Percentiles rank a stretch among this genome's conserved stretches.
Conservation (phyloP, 2,329 filamentous ascomycete genomes). For the Calonectria crousiana region DNA sequence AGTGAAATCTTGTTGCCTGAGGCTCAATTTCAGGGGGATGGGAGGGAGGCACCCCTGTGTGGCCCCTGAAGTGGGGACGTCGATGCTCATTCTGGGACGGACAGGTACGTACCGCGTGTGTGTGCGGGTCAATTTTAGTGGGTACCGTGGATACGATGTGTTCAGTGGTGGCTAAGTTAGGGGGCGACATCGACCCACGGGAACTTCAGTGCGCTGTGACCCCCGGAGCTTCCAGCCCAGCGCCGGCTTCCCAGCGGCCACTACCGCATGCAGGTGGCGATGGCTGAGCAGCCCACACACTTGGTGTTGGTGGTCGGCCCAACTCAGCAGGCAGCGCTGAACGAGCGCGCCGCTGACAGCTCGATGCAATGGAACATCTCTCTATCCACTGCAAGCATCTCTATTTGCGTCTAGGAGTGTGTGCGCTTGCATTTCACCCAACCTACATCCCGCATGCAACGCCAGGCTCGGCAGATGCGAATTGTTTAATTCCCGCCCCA, state of each 20-base stretch:
- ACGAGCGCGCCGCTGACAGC: background rate
- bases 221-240: constrained; percentile 3
- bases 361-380: background rate
- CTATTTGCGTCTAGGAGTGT: background rate
- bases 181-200: constrained; percentile 26
- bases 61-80: constrained; percentile 20
- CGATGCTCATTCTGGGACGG: constrained; percentile 10
- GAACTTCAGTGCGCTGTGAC: constrained; percentile 24
- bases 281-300: constrained; percentile 15
- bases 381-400: background rate
- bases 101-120: constrained; percentile 14
- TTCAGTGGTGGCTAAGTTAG: constrained; percentile 18
- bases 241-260: constrained; percentile 6
- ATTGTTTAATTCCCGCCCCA: background rate
- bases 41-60: constrained; percentile 15
- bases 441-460: background rate
- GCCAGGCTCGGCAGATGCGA: background rate
- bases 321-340: background rate
- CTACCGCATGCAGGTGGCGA: constrained; percentile 19
- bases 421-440: background rate
- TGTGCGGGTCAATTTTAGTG: constrained; percentile 4
- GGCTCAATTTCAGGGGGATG: constrained; percentile 39
- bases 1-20: constrained; percentile 43
- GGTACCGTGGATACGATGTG: constrained; percentile 18
- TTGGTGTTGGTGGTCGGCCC: constrained; percentile 11